phyloP scores from a whole-genome alignment of 257 asterid genomes.

The Solanum arcanum region DNA sequence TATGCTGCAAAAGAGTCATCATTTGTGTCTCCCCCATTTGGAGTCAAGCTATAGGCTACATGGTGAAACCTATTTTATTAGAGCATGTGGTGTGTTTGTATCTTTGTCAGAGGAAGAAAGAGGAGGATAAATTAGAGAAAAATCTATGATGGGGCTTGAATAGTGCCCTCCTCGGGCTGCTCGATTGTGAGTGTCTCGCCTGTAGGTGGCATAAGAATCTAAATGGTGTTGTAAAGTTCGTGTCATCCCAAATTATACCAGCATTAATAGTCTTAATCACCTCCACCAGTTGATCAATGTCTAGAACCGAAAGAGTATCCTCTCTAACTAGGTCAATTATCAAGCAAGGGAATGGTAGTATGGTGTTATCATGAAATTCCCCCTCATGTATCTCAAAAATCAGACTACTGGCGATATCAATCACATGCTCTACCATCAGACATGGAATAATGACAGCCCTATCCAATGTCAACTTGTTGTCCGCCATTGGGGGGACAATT shows the following conservation, averaged over 20 bases:
- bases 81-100: background rate
- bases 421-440: background rate
- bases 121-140: too few species aligned
- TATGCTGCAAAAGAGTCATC: background rate
- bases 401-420: background rate
- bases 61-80: background rate
- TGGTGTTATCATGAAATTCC: background rate
- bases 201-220: background rate
- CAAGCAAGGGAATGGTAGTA: background rate
- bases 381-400: background rate
- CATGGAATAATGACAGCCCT: too few species aligned
- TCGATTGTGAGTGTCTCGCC: background rate
- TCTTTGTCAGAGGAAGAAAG: background rate
- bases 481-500: too few species aligned
- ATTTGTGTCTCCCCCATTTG: background rate
- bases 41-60: background rate
- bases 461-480: too few species aligned
- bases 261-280: background rate
- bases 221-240: background rate
- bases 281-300: background rate
- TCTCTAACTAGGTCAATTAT: too few species aligned
- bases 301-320: background rate
- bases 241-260: too few species aligned
- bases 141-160: background rate
- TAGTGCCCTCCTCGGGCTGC: background rate